Conservation (phyloP, 2,329 filamentous ascomycete genomes). For the Colletotrichum ledebouriae region DNA sequence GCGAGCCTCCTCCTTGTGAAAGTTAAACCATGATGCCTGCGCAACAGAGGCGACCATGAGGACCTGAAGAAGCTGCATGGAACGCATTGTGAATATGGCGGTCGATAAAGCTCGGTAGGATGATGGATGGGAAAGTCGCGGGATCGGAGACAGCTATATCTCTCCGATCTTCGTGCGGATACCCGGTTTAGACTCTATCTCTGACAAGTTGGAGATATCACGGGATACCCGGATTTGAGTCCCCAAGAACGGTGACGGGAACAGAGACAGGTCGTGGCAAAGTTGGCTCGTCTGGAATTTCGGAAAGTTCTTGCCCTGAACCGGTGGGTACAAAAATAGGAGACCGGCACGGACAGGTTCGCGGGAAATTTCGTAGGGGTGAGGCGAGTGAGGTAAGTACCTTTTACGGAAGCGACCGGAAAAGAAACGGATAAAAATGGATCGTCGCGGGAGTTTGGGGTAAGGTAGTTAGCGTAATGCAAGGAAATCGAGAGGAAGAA, state of each 20-base stretch:
- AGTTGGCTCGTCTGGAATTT: constrained; percentile 35
- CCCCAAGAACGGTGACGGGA: background rate
- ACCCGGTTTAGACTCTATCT: background rate
- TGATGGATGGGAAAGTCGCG: background rate
- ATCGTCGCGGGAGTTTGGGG: background rate
- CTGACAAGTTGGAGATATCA: background rate
- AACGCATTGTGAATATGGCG: constrained; percentile 58
- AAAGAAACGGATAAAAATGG: background rate
- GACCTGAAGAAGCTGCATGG: constrained; percentile 59
- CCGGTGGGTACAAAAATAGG: constrained; percentile 34
- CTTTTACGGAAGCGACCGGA: constrained; percentile 29
- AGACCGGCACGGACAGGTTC: constrained; percentile 20
- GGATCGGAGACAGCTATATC: constrained; percentile 15
- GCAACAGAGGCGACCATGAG: constrained; percentile 62
- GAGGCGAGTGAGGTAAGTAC: constrained; percentile 4
- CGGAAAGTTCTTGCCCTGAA: constrained; percentile 29
- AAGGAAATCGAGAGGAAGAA: constrained; percentile 16
- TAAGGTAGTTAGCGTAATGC: background rate
- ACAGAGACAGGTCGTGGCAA: constrained; percentile 16
- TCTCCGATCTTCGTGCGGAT: background rate
- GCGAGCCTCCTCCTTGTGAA: constrained; percentile 30
- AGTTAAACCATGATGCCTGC: constrained; percentile 56
- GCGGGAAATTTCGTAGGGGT: constrained; percentile 16
- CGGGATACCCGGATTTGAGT: background rate
- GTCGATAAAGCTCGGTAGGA: background rate